A percentile compares a stretch with the other conserved stretches of the same genome.
These are phyloP conservation scores for Leptographium radiaticola DNA, from an alignment of 2,329 filamentous ascomycete genomes.

Conservation along the genomic window DNA sequence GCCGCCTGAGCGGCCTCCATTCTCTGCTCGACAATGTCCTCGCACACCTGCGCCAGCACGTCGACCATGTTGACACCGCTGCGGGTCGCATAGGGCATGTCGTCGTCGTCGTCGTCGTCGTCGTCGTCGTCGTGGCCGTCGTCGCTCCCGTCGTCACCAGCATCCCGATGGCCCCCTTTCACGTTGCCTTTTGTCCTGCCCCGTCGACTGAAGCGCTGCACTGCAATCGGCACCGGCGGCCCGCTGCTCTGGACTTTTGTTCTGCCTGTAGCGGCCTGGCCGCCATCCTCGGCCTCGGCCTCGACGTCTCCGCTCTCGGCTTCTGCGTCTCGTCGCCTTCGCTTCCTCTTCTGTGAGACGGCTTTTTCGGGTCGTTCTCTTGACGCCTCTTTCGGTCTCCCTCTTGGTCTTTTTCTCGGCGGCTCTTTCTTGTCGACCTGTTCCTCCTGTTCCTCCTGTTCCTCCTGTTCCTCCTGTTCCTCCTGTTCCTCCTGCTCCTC, in stretches of 20 bases:
- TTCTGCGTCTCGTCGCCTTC: constrained; percentile 8
- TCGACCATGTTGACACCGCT: constrained; percentile 48
- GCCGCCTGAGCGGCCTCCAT: constrained; percentile 28
- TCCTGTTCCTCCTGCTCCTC: constrained; percentile 11
- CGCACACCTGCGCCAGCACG: constrained; percentile 47
- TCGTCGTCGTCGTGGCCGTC: constrained; percentile 28
- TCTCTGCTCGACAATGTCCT: constrained; percentile 42
- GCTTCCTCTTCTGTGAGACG: constrained; percentile 1
- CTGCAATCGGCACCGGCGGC: constrained; percentile 36
- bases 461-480: not conserved
- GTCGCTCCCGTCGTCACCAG: constrained; percentile 27
- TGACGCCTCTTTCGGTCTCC: not conserved
- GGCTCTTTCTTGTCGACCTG: too few relatives aligned
- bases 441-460: not conserved
- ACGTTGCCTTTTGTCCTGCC: constrained; percentile 14
- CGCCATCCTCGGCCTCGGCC: constrained; percentile 11
- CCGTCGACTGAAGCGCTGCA: constrained; percentile 44
- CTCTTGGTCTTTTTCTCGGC: too few relatives aligned
- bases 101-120: constrained; percentile 22
- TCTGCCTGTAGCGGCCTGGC: not conserved
- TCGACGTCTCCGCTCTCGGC: not conserved
- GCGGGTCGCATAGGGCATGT: constrained; percentile 39
- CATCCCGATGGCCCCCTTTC: constrained; percentile 11
- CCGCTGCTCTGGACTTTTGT: not conserved
- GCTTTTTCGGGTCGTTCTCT: not conserved